Evolutionary conservation across 2,329 filamentous ascomycete genomes (phyloP).

Genomic region (Talaromyces islandicus): DNA sequence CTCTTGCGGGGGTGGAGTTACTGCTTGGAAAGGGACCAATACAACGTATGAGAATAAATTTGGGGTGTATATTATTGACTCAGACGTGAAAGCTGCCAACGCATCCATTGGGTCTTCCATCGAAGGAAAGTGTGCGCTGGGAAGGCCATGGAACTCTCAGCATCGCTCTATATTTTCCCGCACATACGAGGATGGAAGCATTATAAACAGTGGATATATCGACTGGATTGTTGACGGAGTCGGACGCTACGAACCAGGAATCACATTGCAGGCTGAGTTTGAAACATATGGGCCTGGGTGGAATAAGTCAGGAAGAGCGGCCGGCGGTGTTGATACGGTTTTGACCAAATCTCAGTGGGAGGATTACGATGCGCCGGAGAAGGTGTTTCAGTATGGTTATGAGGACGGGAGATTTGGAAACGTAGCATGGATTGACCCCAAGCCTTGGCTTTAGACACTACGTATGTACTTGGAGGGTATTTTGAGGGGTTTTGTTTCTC

Average conservation of each 20-base stretch:
- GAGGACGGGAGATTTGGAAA: constrained; percentile 43
- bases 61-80: constrained; percentile 58
- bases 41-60: constrained; percentile 63
- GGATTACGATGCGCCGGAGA: constrained; percentile 32
- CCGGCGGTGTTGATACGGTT: constrained; percentile 41
- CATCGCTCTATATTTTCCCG: constrained; percentile 54
- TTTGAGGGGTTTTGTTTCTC: background rate
- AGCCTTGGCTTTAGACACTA: constrained; percentile 1
- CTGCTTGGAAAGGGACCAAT: constrained; percentile 64
- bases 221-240: constrained; percentile 41
- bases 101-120: constrained; percentile 32
- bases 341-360: constrained; percentile 35
- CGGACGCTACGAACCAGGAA: constrained; percentile 31
- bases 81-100: constrained; percentile 52
- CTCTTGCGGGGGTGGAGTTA: constrained; percentile 60
- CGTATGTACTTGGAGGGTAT: background rate
- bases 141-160: constrained; percentile 57
- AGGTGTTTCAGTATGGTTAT: constrained; percentile 39
- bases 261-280: constrained; percentile 55
- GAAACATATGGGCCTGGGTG: constrained; percentile 48
- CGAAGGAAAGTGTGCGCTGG: constrained; percentile 49
- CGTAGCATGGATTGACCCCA: constrained; percentile 44
- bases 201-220: constrained; percentile 51
- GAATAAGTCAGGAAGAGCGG: constrained; percentile 42
- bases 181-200: constrained; percentile 50